Evolutionary conservation across 768 basidiomycete genomes (phyloP), one percentile per base, ranked within the genome.

Genomic region (Tubosaeta brunneosetosa): DNA sequence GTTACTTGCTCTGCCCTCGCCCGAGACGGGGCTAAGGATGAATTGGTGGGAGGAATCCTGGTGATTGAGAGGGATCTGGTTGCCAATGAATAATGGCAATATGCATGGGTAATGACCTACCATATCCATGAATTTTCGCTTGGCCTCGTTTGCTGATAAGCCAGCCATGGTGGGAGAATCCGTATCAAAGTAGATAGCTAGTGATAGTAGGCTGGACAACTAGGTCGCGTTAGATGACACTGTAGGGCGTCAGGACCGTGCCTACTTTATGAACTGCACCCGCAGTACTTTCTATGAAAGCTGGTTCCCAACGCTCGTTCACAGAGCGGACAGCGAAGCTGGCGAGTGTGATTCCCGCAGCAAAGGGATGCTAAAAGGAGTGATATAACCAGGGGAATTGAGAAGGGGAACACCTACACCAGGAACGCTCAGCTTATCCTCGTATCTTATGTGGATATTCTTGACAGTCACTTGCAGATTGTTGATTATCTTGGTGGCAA

Each of bases 401-500:
- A 49, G 34, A 34, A 57, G 10, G n/a, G 19, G 25, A 4, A 33
- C 26, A 73, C 88, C 62, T 69, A 94, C 94, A 27, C 88, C 91
- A 29, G 94, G 94, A 26, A 94, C 92, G 61, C 92, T 97, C 61
- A 93, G 68, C 46, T 86, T 86, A 73, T 99, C 97, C 71, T 99
- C 97, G 62, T 97, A 99, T 48, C 97, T 86, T 43, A 98, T 72
- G 67, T 99, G 97, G 41, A 99, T 91, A 61, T 97, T 95, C 71
- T 88, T 91, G 54, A 98, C 83, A 12, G 92, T 94, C 25, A 98
- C 83, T 73, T 99, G 97, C 25, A 98, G 70, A 65, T 99, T 99
- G 72, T 98, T 95, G 58, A 98, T 83, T 52, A 98, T 81, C 66
- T 95, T 97, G 42, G 86, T 80, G 40, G 87, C 83, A 44, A 98